phyloP scores from a whole-genome alignment of 495 filamentous ascomycete species.

The Penicillium fimorum region DNA sequence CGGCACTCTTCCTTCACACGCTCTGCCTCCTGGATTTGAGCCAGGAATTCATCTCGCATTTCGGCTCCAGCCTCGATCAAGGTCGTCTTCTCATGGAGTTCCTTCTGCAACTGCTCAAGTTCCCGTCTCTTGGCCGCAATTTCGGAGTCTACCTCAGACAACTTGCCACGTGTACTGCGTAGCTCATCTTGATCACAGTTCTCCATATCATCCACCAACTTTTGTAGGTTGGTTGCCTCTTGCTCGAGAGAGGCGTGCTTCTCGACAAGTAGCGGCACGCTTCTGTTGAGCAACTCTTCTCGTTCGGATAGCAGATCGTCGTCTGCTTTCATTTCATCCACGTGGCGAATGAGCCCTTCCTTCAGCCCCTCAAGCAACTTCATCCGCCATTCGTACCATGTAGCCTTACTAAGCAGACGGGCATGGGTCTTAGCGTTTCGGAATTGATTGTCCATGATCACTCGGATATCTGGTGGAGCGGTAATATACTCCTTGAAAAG shows the following conservation, averaged over 20 bases:
- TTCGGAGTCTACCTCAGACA: slow-evolving; percentile 62
- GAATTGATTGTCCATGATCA: slow-evolving; percentile 93
- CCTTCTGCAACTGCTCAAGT: slow-evolving; percentile 60
- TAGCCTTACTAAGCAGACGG: slow-evolving; percentile 81
- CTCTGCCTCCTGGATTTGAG: slow-evolving; percentile 81
- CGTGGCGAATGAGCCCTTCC: slow-evolving; percentile 70
- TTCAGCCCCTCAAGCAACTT: slow-evolving; percentile 81
- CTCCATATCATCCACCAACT: slow-evolving; percentile 70
- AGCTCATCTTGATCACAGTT: slow-evolving; percentile 79
- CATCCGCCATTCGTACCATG: slow-evolving; percentile 98
- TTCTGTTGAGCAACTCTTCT: slow-evolving; percentile 59
- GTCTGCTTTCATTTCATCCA: slow-evolving; percentile 73
- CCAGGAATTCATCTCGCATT: slow-evolving; percentile 63
- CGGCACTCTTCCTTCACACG: slow-evolving; percentile 80
- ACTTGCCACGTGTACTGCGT: slow-evolving; percentile 59
- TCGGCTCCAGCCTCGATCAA: slow-evolving; percentile 57
- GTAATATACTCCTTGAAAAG: slow-evolving; percentile 89
- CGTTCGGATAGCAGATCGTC: slow-evolving; percentile 64
- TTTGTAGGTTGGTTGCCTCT: slow-evolving; percentile 64
- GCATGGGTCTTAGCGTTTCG: slow-evolving; percentile 94
- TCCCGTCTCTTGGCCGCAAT: slow-evolving; percentile 64
- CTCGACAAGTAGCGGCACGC: slow-evolving; percentile 61
- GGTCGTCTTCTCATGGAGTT: slow-evolving; percentile 62
- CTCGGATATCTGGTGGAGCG: slow-evolving; percentile 77
- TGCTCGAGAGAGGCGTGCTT: slow-evolving; percentile 58